These are phyloP conservation scores for Cercospora sp. DNA, from an alignment of 2,329 filamentous ascomycete species.

Conservation along the genomic window DNA sequence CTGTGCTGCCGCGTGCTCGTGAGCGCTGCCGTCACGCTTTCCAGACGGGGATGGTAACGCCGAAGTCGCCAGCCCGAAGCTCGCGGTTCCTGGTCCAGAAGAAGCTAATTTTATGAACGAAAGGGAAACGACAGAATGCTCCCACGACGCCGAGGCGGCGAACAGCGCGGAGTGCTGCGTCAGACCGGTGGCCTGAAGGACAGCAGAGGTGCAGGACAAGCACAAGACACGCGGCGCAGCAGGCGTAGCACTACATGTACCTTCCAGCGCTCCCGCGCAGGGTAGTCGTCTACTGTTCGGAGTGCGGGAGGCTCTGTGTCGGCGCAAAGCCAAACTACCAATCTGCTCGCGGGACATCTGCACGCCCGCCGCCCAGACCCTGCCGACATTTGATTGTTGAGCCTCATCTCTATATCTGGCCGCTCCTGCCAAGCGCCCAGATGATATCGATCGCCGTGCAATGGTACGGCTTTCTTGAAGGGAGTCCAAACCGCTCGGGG, in stretches of 20 bases:
- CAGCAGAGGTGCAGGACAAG: not conserved
- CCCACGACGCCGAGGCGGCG: not conserved
- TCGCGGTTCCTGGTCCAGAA: slow-evolving; percentile 5
- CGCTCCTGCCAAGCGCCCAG: not conserved
- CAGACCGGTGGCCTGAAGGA: not conserved
- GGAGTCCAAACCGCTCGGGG: not conserved
- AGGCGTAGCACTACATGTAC: slow-evolving; percentile 1
- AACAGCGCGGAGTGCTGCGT: not conserved
- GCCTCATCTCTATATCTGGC: slow-evolving; percentile 4
- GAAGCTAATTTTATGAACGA: not conserved
- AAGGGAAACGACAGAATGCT: not conserved
- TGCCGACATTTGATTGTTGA: not conserved
- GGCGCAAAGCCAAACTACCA: not conserved
- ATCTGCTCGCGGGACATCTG: slow-evolving; percentile 1
- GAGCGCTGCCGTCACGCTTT: not conserved
- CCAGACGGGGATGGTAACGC: not conserved
- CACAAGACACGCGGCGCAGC: not conserved
- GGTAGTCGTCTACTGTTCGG: not conserved
- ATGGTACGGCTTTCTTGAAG: not conserved
- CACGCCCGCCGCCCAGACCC: not conserved
- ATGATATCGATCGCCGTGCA: not conserved
- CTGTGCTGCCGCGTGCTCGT: not conserved
- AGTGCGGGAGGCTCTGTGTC: not conserved
- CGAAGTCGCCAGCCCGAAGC: not conserved
- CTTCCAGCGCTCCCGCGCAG: not conserved